Percentiles rank a stretch among this genome's conserved stretches.
Evolutionary conservation across 2,329 filamentous ascomycete genomes (phyloP).

Genomic region (Neobulgaria alba): DNA sequence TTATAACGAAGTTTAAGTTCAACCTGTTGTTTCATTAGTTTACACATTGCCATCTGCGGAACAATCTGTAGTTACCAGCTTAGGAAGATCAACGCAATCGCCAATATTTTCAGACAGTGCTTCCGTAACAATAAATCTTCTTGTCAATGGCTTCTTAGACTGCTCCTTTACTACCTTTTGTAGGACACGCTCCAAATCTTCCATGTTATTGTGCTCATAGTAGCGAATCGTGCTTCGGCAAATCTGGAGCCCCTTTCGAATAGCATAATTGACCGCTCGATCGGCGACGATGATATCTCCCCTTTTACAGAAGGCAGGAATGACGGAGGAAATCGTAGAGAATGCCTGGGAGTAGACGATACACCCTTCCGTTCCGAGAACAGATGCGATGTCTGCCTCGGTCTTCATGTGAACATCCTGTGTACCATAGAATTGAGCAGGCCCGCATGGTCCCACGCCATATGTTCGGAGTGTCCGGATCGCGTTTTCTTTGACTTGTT

Average conservation of each 20-base stretch:
- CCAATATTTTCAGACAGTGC: conserved; percentile 87
- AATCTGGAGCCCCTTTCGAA: conserved; percentile 89
- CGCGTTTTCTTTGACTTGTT: conserved; percentile 87
- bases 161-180: conserved; percentile 82
- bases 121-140: conserved; percentile 93
- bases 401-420: conserved; percentile 98
- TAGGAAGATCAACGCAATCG: conserved; percentile 76
- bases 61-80: conserved; percentile 50
- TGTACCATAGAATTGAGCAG: conserved; percentile 95
- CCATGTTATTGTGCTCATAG: conserved; percentile 96
- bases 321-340: conserved; percentile 92
- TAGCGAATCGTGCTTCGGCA: conserved; percentile 84
- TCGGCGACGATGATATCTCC: conserved; percentile 97
- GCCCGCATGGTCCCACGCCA: conserved; percentile 92
- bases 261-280: conserved; percentile 84
- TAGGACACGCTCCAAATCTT: conserved; percentile 80
- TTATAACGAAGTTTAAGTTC: conserved; percentile 95
- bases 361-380: conserved; percentile 77
- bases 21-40: conserved; percentile 41
- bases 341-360: conserved; percentile 97
- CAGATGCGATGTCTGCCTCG: conserved; percentile 85
- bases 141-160: conserved; percentile 70
- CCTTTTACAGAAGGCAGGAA: conserved; percentile 92
- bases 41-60: background rate
- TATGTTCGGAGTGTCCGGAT: conserved; percentile 91